Conservation (phyloP, 179 eudicot genomes). For the Silene coronaria region DNA sequence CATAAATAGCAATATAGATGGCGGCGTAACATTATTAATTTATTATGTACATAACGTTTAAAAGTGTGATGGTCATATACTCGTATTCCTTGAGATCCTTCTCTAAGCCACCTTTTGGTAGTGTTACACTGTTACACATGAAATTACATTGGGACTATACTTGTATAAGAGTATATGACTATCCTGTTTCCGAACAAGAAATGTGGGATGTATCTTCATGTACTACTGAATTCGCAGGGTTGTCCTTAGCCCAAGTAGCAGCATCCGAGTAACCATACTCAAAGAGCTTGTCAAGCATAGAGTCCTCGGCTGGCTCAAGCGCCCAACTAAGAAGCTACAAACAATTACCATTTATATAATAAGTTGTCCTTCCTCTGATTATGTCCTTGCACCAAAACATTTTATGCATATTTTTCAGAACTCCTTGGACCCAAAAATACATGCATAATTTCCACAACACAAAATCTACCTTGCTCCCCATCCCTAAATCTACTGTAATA, state of each 20-base stretch:
- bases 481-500: neutral
- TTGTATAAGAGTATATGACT: neutral
- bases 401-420: too few species aligned
- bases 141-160: constrained; percentile 1
- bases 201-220: constrained; percentile 27
- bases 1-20: neutral
- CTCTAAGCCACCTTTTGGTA: constrained; percentile 4
- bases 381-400: neutral
- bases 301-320: constrained; percentile 81
- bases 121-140: neutral
- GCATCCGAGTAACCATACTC: constrained; percentile 77
- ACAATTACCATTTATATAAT: constrained; percentile 2
- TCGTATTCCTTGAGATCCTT: neutral
- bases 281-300: constrained; percentile 65
- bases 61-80: constrained; percentile 1
- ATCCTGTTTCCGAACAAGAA: neutral
- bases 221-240: constrained; percentile 52
- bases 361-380: constrained; percentile 4
- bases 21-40: neutral
- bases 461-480: neutral
- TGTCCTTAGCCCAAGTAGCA: constrained; percentile 64
- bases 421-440: neutral
- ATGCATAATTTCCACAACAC: neutral
- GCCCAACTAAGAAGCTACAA: constrained; percentile 88
- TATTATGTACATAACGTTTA: constrained; percentile 9